Conservation (phyloP, 345 rosid genomes). For the Aegle marmelos region DNA sequence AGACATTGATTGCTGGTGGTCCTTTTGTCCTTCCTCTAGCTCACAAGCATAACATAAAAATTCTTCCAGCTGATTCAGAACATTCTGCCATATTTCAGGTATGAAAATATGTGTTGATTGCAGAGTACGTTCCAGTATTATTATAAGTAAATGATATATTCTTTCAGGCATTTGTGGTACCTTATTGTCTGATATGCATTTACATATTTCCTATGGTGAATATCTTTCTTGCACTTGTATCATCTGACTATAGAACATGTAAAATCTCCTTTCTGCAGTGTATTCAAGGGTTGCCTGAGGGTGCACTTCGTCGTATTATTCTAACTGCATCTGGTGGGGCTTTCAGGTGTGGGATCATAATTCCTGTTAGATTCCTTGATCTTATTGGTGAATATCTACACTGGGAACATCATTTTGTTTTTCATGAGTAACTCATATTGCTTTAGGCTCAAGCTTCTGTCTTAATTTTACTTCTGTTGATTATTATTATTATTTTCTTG, state of each 20-base stretch:
- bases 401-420: neutral
- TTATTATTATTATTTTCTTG: neutral
- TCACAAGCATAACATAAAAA: conserved; percentile 79
- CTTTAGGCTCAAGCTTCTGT: neutral
- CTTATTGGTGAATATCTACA: neutral
- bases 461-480: neutral
- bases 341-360: conserved; percentile 64
- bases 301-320: conserved; percentile 80
- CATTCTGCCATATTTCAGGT: conserved; percentile 99
- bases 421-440: neutral
- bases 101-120: conserved; percentile 8
- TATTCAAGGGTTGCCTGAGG: conserved; percentile 91
- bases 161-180: neutral
- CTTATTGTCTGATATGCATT: neutral
- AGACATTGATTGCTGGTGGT: conserved; percentile 95
- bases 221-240: conserved; percentile 8
- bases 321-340: conserved; percentile 98
- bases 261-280: conserved; percentile 55
- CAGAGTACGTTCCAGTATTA: neutral
- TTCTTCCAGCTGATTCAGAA: conserved; percentile 99
- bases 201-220: neutral
- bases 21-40: conserved; percentile 98
- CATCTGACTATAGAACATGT: neutral
- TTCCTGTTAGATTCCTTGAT: conserved; percentile 16
- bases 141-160: neutral